These are phyloP conservation scores for Mytilinidion resinicola DNA, from an alignment of 495 filamentous ascomycete species.

Conservation along the genomic window DNA sequence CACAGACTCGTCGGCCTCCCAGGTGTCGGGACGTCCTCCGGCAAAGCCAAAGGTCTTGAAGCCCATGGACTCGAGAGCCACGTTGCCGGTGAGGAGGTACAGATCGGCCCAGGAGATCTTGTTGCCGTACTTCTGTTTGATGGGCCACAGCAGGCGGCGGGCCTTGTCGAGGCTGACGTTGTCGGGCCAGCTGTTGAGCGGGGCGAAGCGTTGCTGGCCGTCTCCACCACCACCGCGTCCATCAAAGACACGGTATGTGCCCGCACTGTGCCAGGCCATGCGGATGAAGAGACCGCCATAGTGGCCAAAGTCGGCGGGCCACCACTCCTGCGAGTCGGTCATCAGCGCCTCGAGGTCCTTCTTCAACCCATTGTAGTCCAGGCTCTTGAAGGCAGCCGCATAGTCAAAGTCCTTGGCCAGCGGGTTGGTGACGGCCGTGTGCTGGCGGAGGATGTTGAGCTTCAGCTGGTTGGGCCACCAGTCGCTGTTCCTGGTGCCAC, in stretches of 20 bases:
- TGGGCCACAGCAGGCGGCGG: slow-evolving; percentile 67
- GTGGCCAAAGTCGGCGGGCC: slow-evolving; percentile 72
- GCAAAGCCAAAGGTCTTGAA: slow-evolving; percentile 67
- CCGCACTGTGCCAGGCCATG: slow-evolving; percentile 72
- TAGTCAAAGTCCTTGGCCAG: slow-evolving; percentile 58
- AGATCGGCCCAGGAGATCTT: slow-evolving; percentile 75
- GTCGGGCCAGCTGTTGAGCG: slow-evolving; percentile 75
- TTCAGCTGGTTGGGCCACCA: slow-evolving; percentile 64
- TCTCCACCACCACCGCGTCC: slow-evolving; percentile 65
- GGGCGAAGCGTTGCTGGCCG: slow-evolving; percentile 68
- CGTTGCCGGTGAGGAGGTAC: slow-evolving; percentile 62
- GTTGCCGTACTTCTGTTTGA: slow-evolving; percentile 76
- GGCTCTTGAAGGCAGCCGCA: slow-evolving; percentile 58
- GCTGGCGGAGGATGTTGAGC: slow-evolving; percentile 66
- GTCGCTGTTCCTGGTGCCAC: slow-evolving; percentile 56
- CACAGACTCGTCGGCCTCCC: slow-evolving; percentile 63
- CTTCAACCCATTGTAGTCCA: slow-evolving; percentile 67
- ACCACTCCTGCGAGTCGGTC: slow-evolving; percentile 71
- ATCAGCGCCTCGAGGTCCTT: slow-evolving; percentile 59
- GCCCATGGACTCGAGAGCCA: slow-evolving; percentile 69
- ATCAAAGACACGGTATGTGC: slow-evolving; percentile 66
- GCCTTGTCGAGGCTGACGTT: slow-evolving; percentile 72
- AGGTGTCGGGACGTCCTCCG: slow-evolving; percentile 61
- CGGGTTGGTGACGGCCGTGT: slow-evolving; percentile 55
- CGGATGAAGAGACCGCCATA: slow-evolving; percentile 71